phyloP scores from a whole-genome alignment of 2,329 filamentous ascomycete genomes.

The Drechslerella coelobrocha region DNA sequence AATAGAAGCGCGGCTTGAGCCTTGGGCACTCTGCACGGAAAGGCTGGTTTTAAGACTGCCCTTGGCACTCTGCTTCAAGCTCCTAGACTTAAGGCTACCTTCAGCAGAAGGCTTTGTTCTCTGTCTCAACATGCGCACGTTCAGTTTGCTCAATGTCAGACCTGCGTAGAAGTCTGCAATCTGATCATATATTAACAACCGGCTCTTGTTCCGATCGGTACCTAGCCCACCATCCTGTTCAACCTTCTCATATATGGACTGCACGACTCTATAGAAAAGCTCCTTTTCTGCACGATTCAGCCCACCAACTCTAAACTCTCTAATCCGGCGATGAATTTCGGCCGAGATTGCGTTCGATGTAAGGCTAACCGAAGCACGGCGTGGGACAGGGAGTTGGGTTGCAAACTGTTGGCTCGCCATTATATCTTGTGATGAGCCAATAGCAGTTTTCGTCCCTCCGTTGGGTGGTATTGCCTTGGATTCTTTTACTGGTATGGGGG shows the following conservation, averaged over 20 bases:
- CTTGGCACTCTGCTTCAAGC: too few species aligned
- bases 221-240: neutral
- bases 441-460: neutral
- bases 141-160: neutral
- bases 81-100: neutral
- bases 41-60: too few species aligned
- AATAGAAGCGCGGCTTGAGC: too few species aligned
- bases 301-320: constrained; percentile 4
- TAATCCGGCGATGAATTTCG: constrained; percentile 12
- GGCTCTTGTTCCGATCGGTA: neutral
- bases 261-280: constrained; percentile 26
- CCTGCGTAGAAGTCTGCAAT: constrained; percentile 38
- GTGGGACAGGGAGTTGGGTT: constrained; percentile 26
- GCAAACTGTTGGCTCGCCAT: constrained; percentile 19
- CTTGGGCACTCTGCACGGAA: too few species aligned
- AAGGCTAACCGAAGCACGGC: neutral
- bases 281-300: constrained; percentile 5
- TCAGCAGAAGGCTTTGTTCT: too few species aligned
- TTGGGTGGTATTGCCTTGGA: neutral
- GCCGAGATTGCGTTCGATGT: neutral
- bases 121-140: too few species aligned
- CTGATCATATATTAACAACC: constrained; percentile 4
- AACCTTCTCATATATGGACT: constrained; percentile 18
- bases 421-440: neutral
- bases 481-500: neutral